phyloP scores from a whole-genome alignment of 2,329 filamentous ascomycete genomes.

The Phaeomoniella chlamydospora region DNA sequence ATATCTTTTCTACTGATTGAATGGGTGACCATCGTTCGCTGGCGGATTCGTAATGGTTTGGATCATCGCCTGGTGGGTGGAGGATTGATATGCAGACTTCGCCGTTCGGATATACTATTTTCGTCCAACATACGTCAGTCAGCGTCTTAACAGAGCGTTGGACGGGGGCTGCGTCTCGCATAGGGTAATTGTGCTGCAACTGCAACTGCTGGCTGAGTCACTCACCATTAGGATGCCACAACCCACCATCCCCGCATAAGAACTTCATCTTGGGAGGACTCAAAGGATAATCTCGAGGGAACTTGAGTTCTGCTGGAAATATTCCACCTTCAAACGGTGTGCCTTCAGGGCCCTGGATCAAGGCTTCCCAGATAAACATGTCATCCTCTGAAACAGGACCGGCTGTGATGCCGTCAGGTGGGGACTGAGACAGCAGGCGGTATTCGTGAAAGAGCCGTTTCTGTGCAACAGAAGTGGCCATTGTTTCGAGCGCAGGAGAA shows the following conservation, averaged over 20 bases:
- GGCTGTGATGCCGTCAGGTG: slow-evolving; percentile 93
- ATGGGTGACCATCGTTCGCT: slow-evolving; percentile 89
- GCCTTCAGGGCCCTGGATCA: slow-evolving; percentile 89
- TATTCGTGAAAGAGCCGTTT: slow-evolving; percentile 93
- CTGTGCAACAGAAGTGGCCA: slow-evolving; percentile 39
- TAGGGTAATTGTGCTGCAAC: not conserved
- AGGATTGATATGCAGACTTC: slow-evolving; percentile 94
- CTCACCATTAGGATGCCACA: slow-evolving; percentile 84
- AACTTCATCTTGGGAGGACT: slow-evolving; percentile 83
- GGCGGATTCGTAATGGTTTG: slow-evolving; percentile 83
- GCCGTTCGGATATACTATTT: slow-evolving; percentile 62
- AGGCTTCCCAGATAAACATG: slow-evolving; percentile 87
- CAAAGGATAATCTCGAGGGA: slow-evolving; percentile 75
- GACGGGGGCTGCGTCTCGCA: not conserved
- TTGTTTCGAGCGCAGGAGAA: no score
- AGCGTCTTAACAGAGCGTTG: no score
- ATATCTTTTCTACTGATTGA: slow-evolving; percentile 86
- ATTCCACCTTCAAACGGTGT: slow-evolving; percentile 53
- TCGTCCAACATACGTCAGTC: not conserved
- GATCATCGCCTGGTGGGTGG: slow-evolving; percentile 86
- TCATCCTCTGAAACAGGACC: slow-evolving; percentile 90
- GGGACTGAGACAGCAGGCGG: slow-evolving; percentile 80
- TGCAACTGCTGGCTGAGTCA: slow-evolving; percentile 5
- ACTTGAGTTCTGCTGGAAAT: slow-evolving; percentile 73
- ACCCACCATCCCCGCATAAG: slow-evolving; percentile 44